phyloP scores from a whole-genome alignment of 2,329 filamentous ascomycete genomes.

The Ceratocystis destructans region DNA sequence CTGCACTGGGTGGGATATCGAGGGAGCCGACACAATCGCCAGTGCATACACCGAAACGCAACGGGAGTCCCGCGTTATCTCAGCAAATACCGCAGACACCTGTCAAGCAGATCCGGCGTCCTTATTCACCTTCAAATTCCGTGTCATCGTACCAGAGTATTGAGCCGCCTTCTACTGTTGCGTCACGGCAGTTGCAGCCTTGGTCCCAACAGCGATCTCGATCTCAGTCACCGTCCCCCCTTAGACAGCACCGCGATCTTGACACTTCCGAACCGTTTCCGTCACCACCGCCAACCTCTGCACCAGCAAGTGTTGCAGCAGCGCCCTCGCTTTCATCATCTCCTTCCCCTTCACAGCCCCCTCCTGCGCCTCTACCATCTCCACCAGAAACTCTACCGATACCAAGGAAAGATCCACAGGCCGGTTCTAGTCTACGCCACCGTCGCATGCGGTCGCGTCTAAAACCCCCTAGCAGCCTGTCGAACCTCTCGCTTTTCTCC shows the following conservation, averaged over 20 bases:
- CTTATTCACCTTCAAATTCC: slow-evolving; percentile 8
- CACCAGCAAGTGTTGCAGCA: background rate
- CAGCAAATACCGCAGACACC: slow-evolving; percentile 8
- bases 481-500: slow-evolving; percentile 17
- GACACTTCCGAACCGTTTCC: background rate
- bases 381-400: background rate
- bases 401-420: background rate
- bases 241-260: background rate
- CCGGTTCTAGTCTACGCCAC: slow-evolving; percentile 2
- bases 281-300: background rate
- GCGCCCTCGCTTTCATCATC: background rate
- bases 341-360: background rate
- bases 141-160: background rate
- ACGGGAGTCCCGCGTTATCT: background rate
- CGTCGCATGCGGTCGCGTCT: slow-evolving; percentile 13
- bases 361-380: background rate
- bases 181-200: background rate
- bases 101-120: slow-evolving; percentile 14
- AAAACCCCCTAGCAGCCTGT: slow-evolving; percentile 9
- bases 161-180: background rate
- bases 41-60: background rate
- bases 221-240: background rate
- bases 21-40: background rate
- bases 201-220: background rate
- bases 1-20: background rate